phyloP scores from a whole-genome alignment of 208 protist genomes.

The Leishmania gerbilli region DNA sequence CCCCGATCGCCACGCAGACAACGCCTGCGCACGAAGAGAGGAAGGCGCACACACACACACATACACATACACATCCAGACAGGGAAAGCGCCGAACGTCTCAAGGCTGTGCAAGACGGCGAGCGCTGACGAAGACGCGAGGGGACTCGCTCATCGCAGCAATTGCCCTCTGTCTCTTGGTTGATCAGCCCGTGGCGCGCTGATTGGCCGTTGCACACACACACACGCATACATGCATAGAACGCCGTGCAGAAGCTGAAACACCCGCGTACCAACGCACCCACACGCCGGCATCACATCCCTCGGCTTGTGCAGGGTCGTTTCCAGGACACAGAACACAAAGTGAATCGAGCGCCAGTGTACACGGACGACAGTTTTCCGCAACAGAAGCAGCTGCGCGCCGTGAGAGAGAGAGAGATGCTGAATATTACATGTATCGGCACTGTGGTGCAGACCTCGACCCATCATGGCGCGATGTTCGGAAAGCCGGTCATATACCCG shows the following conservation, averaged over 20 bases:
- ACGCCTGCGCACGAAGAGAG: too few species aligned
- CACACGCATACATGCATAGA: conserved; percentile 2
- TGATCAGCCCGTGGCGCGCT: too few species aligned
- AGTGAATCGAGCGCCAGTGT: background rate
- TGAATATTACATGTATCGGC: conserved; percentile 56
- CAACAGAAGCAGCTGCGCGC: background rate
- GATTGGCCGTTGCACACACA: background rate
- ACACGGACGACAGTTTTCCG: background rate
- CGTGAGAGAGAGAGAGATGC: conserved; percentile 20
- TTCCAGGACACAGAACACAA: background rate
- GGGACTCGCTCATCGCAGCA: too few species aligned
- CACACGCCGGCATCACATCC: background rate
- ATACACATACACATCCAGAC: too few species aligned
- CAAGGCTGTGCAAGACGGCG: too few species aligned
- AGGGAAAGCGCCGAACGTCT: too few species aligned
- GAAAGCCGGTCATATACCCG: conserved; percentile 45
- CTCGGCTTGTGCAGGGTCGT: background rate
- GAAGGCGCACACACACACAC: too few species aligned
- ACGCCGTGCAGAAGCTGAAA: background rate
- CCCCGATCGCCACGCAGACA: too few species aligned
- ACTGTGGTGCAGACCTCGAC: conserved; percentile 33
- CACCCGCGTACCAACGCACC: background rate
- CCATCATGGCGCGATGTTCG: conserved; percentile 18
- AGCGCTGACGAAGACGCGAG: too few species aligned
- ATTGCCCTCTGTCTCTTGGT: too few species aligned